Conservation (phyloP, 2,329 filamentous ascomycete genomes). For the Ophiocordyceps camponoti-leonardi region DNA sequence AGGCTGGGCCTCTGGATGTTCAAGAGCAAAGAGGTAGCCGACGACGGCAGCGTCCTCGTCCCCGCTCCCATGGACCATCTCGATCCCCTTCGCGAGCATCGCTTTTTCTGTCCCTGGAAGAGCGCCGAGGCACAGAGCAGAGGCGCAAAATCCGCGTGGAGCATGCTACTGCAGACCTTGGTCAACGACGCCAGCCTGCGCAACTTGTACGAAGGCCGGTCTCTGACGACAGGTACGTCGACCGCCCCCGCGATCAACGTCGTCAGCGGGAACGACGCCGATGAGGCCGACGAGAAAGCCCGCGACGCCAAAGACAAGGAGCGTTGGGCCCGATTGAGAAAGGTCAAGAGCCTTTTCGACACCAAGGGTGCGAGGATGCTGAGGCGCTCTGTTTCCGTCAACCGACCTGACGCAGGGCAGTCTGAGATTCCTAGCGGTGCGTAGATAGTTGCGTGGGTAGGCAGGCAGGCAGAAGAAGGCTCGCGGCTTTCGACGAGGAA, state of each 20-base stretch:
- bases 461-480: not conserved
- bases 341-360: slow-evolving; percentile 56
- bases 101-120: slow-evolving; percentile 73
- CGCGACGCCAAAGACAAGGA: slow-evolving; percentile 49
- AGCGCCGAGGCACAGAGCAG: slow-evolving; percentile 42
- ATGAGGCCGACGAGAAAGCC: slow-evolving; percentile 23
- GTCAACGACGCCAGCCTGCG: slow-evolving; percentile 41
- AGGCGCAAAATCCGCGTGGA: slow-evolving; percentile 32
- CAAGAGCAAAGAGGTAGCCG: slow-evolving; percentile 51
- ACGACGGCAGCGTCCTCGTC: slow-evolving; percentile 32
- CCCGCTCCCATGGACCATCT: slow-evolving; percentile 48
- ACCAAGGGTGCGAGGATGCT: slow-evolving; percentile 42
- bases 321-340: slow-evolving; percentile 52
- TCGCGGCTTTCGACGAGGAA: not conserved
- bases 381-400: slow-evolving; percentile 16
- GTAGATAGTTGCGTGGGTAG: not conserved
- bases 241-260: slow-evolving; percentile 1
- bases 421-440: slow-evolving; percentile 5
- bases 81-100: slow-evolving; percentile 54
- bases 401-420: slow-evolving; percentile 23
- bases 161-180: slow-evolving; percentile 33
- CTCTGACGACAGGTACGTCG: slow-evolving; percentile 6
- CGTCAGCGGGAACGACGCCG: slow-evolving; percentile 3
- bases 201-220: slow-evolving; percentile 14
- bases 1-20: slow-evolving; percentile 92